A percentile compares a stretch with the other conserved stretches of the same genome.
Conservation (phyloP, 2,329 filamentous ascomycete genomes). For the Colletotrichum lini region DNA sequence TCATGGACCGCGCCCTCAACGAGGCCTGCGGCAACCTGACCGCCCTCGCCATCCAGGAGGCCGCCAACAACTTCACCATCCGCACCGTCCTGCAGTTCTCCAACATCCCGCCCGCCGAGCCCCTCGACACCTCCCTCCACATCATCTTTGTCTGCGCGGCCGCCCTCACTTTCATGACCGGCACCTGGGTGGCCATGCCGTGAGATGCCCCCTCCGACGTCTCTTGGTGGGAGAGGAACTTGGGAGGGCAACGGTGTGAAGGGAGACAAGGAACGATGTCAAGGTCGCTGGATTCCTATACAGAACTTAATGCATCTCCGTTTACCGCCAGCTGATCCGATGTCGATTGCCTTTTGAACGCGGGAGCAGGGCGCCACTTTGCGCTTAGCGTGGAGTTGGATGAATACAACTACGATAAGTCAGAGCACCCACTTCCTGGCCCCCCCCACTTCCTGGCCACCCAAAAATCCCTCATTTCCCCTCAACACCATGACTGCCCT, state of each 20-base stretch:
- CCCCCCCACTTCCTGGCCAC: no score
- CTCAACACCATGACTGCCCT: no score
- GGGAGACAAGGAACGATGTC: no score
- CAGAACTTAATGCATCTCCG: conserved; percentile 26
- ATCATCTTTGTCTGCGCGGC: conserved; percentile 22
- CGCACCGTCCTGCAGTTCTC: conserved; percentile 55
- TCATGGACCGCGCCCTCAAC: conserved; percentile 58
- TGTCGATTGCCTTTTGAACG: neutral
- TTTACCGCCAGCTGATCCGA: neutral
- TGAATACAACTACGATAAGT: conserved; percentile 30
- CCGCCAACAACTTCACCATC: conserved; percentile 59
- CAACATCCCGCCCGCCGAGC: conserved; percentile 42
- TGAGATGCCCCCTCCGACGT: neutral
- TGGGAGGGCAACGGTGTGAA: neutral
- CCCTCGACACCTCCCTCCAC: conserved; percentile 12
- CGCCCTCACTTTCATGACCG: conserved; percentile 6
- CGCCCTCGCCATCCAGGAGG: conserved; percentile 58
- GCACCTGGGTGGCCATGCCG: conserved; percentile 33
- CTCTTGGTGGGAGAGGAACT: neutral
- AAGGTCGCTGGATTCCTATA: conserved; percentile 4
- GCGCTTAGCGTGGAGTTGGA: conserved; percentile 32
- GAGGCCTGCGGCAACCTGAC: conserved; percentile 61
- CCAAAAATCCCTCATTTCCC: no score
- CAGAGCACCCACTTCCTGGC: no score
- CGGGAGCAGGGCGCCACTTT: conserved; percentile 3